Percentiles rank a stretch among this genome's conserved stretches.
phyloP scores from a whole-genome alignment of 805 yeast species.

The Candida hispaniensis region DNA sequence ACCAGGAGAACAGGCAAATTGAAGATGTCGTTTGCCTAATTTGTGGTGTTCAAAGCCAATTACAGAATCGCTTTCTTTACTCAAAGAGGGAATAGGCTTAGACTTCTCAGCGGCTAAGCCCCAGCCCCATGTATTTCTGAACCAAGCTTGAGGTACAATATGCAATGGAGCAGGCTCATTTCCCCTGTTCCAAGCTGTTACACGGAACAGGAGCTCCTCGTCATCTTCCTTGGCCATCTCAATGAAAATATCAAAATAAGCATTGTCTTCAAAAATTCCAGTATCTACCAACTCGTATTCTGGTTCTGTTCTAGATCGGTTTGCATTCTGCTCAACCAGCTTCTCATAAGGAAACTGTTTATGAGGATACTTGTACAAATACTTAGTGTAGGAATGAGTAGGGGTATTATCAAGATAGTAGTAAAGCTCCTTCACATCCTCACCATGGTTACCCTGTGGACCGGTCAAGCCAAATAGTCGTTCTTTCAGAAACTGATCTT shows the following conservation, averaged over 20 bases:
- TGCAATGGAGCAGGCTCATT: slow-evolving; percentile 80
- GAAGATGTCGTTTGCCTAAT: slow-evolving; percentile 53
- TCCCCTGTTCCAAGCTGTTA: slow-evolving; percentile 81
- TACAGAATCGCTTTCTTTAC: slow-evolving; percentile 26
- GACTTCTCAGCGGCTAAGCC: slow-evolving; percentile 44
- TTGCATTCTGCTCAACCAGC: slow-evolving; percentile 54
- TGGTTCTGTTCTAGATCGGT: slow-evolving; percentile 52
- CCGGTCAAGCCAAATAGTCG: slow-evolving; percentile 82
- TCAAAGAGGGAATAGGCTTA: slow-evolving; percentile 24
- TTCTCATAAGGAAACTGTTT: slow-evolving; percentile 70
- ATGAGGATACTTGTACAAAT: slow-evolving; percentile 87
- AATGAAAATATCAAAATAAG: slow-evolving; percentile 77
- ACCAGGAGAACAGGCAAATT: slow-evolving; percentile 82
- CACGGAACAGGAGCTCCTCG: slow-evolving; percentile 68
- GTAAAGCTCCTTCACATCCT: slow-evolving; percentile 61
- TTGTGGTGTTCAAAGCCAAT: slow-evolving; percentile 56
- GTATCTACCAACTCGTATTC: slow-evolving; percentile 84
- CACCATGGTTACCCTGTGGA: slow-evolving; percentile 92
- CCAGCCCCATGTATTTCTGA: slow-evolving; percentile 94
- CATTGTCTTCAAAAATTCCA: slow-evolving; percentile 47
- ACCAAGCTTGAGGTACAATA: slow-evolving; percentile 70
- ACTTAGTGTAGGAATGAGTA: slow-evolving; percentile 85
- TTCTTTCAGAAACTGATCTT: slow-evolving; percentile 77
- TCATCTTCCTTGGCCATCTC: slow-evolving; percentile 85
- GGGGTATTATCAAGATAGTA: slow-evolving; percentile 88